A percentile compares a stretch with the other conserved stretches of the same genome.
These are phyloP conservation scores for Termitomyces sp. DNA, from an alignment of 768 basidiomycete species.

Conservation along the genomic window DNA sequence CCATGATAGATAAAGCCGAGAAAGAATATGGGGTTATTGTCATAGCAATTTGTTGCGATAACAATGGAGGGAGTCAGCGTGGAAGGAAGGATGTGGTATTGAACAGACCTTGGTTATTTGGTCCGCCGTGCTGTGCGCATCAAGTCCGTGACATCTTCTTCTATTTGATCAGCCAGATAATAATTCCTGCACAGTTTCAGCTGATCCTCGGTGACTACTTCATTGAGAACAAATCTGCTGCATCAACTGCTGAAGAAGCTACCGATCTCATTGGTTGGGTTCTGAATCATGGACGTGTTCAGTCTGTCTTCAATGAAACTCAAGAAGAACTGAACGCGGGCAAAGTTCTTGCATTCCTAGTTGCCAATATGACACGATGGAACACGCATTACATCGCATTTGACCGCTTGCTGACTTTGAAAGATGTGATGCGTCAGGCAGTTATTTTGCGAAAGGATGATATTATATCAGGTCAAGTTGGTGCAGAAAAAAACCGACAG, in stretches of 20 bases:
- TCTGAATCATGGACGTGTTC: background rate
- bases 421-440: background rate
- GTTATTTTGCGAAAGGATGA: background rate
- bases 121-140: no score
- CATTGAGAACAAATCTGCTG: background rate
- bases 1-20: no score
- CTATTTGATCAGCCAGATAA: background rate
- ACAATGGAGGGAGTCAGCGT: background rate
- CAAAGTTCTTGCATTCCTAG: background rate
- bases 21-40: no score
- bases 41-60: no score
- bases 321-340: background rate
- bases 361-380: background rate
- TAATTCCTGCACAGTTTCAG: background rate
- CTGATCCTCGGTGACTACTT: background rate
- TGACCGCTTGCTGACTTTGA: background rate
- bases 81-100: background rate
- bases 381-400: background rate
- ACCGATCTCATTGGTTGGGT: background rate
- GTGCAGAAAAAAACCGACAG: background rate
- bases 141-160: no score
- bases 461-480: background rate
- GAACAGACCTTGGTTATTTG: background rate
- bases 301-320: background rate
- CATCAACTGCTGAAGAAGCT: background rate